phyloP scores from a whole-genome alignment of 1,284 basidiomycete species.

The Xerocomus cyaneibrunnescens region DNA sequence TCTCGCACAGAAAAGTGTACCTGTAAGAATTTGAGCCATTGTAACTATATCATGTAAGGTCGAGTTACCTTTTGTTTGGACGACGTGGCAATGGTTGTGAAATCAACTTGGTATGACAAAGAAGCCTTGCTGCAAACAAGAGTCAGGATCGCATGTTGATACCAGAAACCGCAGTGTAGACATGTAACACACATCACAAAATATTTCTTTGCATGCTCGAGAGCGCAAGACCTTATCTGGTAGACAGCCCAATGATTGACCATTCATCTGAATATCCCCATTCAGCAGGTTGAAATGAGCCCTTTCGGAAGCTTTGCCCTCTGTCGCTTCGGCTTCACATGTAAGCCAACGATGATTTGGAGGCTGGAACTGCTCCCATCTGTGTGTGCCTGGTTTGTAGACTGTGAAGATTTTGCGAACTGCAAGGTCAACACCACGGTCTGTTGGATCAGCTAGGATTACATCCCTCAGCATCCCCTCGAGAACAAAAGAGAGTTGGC shows the following conservation, averaged over 20 bases:
- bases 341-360: not conserved
- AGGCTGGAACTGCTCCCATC: not conserved
- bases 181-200: not conserved
- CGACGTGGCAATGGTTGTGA: not conserved
- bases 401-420: not conserved
- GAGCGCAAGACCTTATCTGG: not conserved
- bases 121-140: not conserved
- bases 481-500: not conserved
- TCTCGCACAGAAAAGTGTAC: not conserved
- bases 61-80: not conserved
- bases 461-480: not conserved
- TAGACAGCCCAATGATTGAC: not conserved
- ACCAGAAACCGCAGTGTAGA: too few species aligned
- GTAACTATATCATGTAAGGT: not conserved
- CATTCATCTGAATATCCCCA: not conserved
- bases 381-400: not conserved
- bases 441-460: not conserved
- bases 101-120: not conserved
- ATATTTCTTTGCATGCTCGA: not conserved
- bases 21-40: not conserved
- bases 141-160: too few species aligned
- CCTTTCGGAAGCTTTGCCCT: not conserved
- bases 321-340: not conserved
- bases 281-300: not conserved
- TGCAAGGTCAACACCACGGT: not conserved